Percentiles rank a stretch among this genome's conserved stretches.
Evolutionary conservation across 2,329 filamentous ascomycete species (phyloP).

Genomic region (Kalaharituber pfeilii): DNA sequence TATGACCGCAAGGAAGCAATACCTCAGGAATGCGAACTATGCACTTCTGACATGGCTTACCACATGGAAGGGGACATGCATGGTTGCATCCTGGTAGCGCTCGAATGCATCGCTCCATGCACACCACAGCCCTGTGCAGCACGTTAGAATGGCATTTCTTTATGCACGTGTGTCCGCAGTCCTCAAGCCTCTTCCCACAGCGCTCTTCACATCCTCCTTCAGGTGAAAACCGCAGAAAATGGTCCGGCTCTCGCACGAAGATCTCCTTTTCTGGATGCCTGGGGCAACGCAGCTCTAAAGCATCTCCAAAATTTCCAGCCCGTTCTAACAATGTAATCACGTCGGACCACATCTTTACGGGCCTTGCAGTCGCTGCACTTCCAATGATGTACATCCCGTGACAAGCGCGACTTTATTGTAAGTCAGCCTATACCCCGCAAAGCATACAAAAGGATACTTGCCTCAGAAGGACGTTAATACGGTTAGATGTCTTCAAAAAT

Average conservation of each 20-base stretch:
- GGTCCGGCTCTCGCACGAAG: constrained; percentile 35
- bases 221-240: constrained; percentile 39
- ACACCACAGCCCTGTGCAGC: constrained; percentile 24
- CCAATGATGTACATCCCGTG: constrained; percentile 58
- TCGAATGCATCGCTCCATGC: constrained; percentile 25
- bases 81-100: constrained; percentile 24
- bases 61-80: constrained; percentile 26
- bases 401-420: constrained; percentile 47
- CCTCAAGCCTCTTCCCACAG: constrained; percentile 28
- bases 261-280: constrained; percentile 41
- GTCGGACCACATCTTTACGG: constrained; percentile 18
- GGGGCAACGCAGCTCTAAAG: constrained; percentile 40
- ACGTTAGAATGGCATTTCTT: constrained; percentile 23
- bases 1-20: not conserved
- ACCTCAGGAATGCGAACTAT: not conserved
- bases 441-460: constrained; percentile 1
- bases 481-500: constrained; percentile 20
- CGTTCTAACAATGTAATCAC: constrained; percentile 31
- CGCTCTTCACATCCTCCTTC: constrained; percentile 43
- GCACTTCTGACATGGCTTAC: constrained; percentile 19
- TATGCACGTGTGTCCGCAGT: constrained; percentile 20
- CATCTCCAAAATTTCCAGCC: constrained; percentile 33
- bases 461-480: constrained; percentile 21
- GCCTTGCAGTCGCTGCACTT: constrained; percentile 36
- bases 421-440: constrained; percentile 19